These are phyloP conservation scores for Phragmites australis DNA, from an alignment of 176 grass and related monocot genomes.

Conservation along the genomic window DNA sequence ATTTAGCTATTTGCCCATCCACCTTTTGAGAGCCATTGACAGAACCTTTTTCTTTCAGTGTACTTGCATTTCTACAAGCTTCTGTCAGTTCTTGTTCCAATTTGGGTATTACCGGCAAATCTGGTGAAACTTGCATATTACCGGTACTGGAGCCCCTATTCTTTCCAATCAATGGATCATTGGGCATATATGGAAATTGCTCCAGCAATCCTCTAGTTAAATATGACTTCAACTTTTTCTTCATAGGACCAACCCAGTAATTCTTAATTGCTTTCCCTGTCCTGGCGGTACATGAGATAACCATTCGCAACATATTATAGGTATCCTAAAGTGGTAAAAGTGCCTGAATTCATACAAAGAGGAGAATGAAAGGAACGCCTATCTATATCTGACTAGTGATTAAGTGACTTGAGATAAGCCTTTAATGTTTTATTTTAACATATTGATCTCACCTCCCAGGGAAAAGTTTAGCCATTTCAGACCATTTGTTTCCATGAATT, in stretches of 20 bases:
- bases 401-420: neutral
- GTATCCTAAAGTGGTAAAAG: neutral
- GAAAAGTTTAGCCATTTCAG: slow-evolving; percentile 45
- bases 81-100: slow-evolving; percentile 6
- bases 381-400: neutral
- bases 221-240: slow-evolving; percentile 23
- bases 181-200: slow-evolving; percentile 8
- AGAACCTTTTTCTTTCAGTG: neutral
- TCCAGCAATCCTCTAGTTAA: slow-evolving; percentile 8
- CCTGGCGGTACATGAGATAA: slow-evolving; percentile 16
- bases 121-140: neutral
- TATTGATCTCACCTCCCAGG: slow-evolving; percentile 57
- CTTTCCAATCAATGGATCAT: slow-evolving; percentile 4
- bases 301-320: neutral
- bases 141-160: neutral
- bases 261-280: slow-evolving; percentile 31
- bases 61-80: neutral
- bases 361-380: neutral
- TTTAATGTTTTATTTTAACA: neutral
- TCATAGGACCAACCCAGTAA: slow-evolving; percentile 10
- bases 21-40: neutral
- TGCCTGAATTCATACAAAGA: neutral
- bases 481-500: slow-evolving; percentile 59
- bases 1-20: slow-evolving; percentile 8
- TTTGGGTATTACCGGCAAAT: slow-evolving; percentile 5